These are phyloP conservation scores for Fusarium coicis DNA, from an alignment of 2,329 filamentous ascomycete genomes.

Conservation along the genomic window DNA sequence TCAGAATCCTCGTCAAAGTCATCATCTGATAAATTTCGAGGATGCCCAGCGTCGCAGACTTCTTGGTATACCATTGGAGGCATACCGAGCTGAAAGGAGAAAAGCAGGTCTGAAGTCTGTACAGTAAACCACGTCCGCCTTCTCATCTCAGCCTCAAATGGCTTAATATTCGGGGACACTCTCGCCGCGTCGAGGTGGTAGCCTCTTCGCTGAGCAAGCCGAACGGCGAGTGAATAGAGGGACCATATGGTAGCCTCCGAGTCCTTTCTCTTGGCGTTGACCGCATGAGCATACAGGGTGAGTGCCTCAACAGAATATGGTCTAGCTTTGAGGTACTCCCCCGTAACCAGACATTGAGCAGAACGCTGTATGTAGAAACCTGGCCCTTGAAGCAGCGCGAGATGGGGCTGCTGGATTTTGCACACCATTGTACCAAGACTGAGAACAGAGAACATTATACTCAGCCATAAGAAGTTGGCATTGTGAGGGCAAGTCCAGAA, in stretches of 20 bases:
- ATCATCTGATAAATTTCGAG: slow-evolving; percentile 59
- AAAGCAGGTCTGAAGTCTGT: slow-evolving; percentile 59
- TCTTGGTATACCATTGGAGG: slow-evolving; percentile 61
- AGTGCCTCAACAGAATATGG: slow-evolving; percentile 61
- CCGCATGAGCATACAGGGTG: slow-evolving; percentile 57
- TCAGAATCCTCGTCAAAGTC: slow-evolving; percentile 62
- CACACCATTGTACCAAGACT: slow-evolving; percentile 53
- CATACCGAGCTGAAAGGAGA: slow-evolving; percentile 64
- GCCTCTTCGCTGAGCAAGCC: slow-evolving; percentile 62
- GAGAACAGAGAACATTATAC: slow-evolving; percentile 61
- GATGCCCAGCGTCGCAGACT: slow-evolving; percentile 58
- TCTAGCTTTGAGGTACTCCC: slow-evolving; percentile 58
- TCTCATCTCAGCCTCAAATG: slow-evolving; percentile 64
- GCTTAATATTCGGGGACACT: slow-evolving; percentile 53
- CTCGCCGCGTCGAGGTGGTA: slow-evolving; percentile 61
- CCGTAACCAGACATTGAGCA: slow-evolving; percentile 59
- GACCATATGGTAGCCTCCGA: slow-evolving; percentile 59
- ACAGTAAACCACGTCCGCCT: slow-evolving; percentile 61
- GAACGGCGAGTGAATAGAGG: slow-evolving; percentile 57
- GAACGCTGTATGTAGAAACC: slow-evolving; percentile 52
- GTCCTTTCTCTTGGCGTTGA: slow-evolving; percentile 55
- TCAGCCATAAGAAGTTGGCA: slow-evolving; percentile 60
- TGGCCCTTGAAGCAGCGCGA: slow-evolving; percentile 36
- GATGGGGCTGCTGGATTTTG: slow-evolving; percentile 44
- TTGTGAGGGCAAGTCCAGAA: slow-evolving; percentile 57